Base-by-base conservation (phyloP, 495 filamentous ascomycete species). In the Penicillium alfredii region DNA sequence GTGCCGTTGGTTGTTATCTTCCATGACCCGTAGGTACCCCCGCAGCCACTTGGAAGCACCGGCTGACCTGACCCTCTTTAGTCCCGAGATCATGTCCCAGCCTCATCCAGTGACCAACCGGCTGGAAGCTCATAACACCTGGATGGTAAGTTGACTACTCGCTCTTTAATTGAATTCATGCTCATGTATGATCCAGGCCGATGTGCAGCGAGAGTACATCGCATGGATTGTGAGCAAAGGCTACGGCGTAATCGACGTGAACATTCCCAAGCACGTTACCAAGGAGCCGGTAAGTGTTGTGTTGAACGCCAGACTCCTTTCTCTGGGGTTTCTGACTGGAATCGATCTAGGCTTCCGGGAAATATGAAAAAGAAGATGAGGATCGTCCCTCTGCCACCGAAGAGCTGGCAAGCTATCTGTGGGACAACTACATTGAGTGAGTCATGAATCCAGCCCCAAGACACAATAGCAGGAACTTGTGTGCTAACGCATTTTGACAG, bases 351-450 rank as follows among this genome's bases (percentile, higher is more conserved):
- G 33, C 47, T 9, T 43, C 55, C 22, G 52, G 45, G 8, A 51
- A 53, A 40, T 64, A 61, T 33, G 53, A 77, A 35, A 64, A 70
- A 1, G 61, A 68, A 10, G 63, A 69, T 30, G 53, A 52, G 15
- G 59, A 60, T 22, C 61, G 66, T 6, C 55, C 64, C 3, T 61
- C 54, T 26, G 75, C 80, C 26, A 81, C 81, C 0, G 74, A 82
- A 36, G 84, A 92, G 44, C 61, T 97, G 6, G 81, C 87, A 11
- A 77, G 74, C 35, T 97, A 94, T 49, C 57, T 98, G 20, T 98
- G 93, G 93, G 90, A 97, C 47, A 98, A 98, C 51, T 95, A 94
- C 47, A 83, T 98, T 21, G 85, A 94, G 72, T 80, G 66, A 47
- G 65, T 36, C n/a, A 18, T 12, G 8, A 14, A 9, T 18, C 17